Conservation (phyloP, 345 rosid species). For the Populus davidiana region DNA sequence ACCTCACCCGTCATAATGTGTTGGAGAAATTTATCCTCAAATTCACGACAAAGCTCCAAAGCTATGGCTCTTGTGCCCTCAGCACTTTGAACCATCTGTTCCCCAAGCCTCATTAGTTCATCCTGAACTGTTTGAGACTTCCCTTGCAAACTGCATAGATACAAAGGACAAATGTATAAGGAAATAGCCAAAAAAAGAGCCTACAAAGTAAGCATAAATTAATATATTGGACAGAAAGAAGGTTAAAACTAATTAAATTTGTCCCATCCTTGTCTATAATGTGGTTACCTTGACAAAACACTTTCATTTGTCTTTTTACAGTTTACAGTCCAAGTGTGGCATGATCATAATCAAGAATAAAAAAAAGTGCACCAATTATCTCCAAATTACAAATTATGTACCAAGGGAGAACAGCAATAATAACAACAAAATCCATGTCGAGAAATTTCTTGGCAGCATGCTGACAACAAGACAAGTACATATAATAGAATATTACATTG, state of each 20-base stretch:
- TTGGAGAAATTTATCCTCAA: conserved; percentile 93
- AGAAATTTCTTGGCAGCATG: background rate
- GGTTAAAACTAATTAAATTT: background rate
- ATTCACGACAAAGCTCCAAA: conserved; percentile 97
- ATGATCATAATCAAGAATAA: background rate
- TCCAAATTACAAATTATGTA: background rate
- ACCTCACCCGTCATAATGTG: conserved; percentile 93
- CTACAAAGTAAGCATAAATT: background rate
- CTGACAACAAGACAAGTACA: background rate
- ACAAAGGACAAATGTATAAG: background rate
- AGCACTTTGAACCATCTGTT: conserved; percentile 69
- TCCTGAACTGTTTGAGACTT: conserved; percentile 84
- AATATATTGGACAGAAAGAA: background rate
- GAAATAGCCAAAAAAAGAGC: background rate
- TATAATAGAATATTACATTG: background rate
- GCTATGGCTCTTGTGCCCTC: conserved; percentile 97
- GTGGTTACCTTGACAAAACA: background rate
- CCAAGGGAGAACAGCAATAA: background rate
- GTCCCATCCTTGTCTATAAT: background rate
- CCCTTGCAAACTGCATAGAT: conserved; percentile 69
- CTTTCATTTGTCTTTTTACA: background rate
- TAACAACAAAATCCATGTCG: background rate
- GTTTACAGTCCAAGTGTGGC: background rate
- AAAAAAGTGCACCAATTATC: background rate
- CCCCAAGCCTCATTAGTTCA: conserved; percentile 86